A percentile compares a stretch with the other conserved stretches of the same genome.
phyloP scores from a whole-genome alignment of 371 early-diverging fungal species.

The Mucor indicus region DNA sequence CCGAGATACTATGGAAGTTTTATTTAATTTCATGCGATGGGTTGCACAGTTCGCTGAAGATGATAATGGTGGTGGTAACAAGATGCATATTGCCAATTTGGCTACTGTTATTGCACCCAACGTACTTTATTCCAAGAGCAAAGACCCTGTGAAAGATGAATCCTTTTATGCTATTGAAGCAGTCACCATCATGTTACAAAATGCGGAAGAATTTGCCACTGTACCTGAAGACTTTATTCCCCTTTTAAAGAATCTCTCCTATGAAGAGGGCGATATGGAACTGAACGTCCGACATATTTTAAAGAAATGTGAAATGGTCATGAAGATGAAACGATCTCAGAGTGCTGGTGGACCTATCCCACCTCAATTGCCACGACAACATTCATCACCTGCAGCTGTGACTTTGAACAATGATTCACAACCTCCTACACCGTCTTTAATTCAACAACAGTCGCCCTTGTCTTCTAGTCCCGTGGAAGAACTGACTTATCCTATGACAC shows the following conservation, averaged over 20 bases:
- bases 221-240: conserved; percentile 70
- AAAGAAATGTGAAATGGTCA: conserved; percentile 60
- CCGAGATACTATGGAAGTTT: conserved; percentile 87
- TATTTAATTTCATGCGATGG: conserved; percentile 83
- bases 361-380: conserved; percentile 27
- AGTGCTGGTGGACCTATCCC: conserved; percentile 22
- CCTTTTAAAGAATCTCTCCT: conserved; percentile 53
- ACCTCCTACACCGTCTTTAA: neutral
- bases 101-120: conserved; percentile 94
- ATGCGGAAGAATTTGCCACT: conserved; percentile 76
- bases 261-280: conserved; percentile 44
- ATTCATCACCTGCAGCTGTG: conserved; percentile 37
- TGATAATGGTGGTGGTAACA: conserved; percentile 66
- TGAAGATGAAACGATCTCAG: conserved; percentile 45
- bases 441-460: neutral
- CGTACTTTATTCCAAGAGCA: conserved; percentile 81
- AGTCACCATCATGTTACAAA: conserved; percentile 66
- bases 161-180: conserved; percentile 76
- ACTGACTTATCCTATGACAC: conserved; percentile 6
- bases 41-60: conserved; percentile 72
- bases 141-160: conserved; percentile 60
- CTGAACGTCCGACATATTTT: conserved; percentile 59
- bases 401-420: neutral
- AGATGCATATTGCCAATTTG: conserved; percentile 88
- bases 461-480: conserved; percentile 12